Evolutionary conservation across 139 green algal genomes (phyloP).

Genomic region (Chlamydomonas eustigma): DNA sequence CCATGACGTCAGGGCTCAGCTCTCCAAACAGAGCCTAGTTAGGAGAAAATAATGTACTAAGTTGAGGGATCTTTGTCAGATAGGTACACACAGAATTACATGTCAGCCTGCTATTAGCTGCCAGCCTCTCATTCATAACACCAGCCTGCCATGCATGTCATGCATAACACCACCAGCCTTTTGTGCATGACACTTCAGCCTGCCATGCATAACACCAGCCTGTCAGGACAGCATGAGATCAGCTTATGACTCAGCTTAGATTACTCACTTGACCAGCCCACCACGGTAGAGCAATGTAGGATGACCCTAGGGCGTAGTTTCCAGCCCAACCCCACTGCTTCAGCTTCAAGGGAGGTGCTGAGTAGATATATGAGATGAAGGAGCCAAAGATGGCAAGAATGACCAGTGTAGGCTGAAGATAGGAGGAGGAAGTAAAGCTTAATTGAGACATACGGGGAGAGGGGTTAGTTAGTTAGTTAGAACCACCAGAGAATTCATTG

Average conservation of each 20-base stretch:
- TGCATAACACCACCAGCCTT: too few relatives aligned
- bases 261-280: slow-evolving; percentile 77
- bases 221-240: too few relatives aligned
- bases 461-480: too few relatives aligned
- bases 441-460: too few relatives aligned
- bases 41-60: too few relatives aligned
- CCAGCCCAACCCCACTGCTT: slow-evolving; percentile 93
- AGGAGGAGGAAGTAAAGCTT: not conserved
- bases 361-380: slow-evolving; percentile 99
- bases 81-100: slow-evolving; percentile 16
- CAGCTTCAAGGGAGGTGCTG: slow-evolving; percentile 94
- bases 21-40: slow-evolving; percentile 89
- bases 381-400: slow-evolving; percentile 84
- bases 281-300: slow-evolving; percentile 97
- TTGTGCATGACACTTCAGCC: not conserved
- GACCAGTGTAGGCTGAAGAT: slow-evolving; percentile 38
- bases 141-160: too few relatives aligned
- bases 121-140: slow-evolving; percentile 10
- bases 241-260: not conserved
- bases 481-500: too few relatives aligned
- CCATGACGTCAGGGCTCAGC: slow-evolving; percentile 84
- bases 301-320: slow-evolving; percentile 93
- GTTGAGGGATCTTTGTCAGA: too few relatives aligned
- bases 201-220: too few relatives aligned
- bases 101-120: too few relatives aligned